Conservation (phyloP, 805 yeast genomes). For the Metahyphopichia silvanorum region DNA sequence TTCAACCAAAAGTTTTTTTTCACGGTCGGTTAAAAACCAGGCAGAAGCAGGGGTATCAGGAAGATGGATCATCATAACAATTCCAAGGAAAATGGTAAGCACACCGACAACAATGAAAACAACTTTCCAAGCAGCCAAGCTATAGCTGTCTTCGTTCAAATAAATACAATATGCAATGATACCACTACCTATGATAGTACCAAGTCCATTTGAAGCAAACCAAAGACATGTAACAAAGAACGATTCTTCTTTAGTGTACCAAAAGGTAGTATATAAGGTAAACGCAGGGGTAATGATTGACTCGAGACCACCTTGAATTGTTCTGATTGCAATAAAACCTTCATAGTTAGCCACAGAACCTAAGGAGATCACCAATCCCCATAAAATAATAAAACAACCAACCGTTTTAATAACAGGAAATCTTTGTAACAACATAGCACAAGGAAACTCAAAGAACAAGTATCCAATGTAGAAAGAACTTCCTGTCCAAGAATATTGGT, state of each 20-base stretch:
- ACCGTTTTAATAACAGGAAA: conserved; percentile 55
- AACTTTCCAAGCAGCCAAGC: conserved; percentile 36
- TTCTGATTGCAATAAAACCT: conserved; percentile 36
- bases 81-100: conserved; percentile 31
- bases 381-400: conserved; percentile 46
- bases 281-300: conserved; percentile 39
- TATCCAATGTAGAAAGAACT: conserved; percentile 54
- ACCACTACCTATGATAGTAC: conserved; percentile 19
- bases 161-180: conserved; percentile 18
- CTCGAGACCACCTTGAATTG: conserved; percentile 38
- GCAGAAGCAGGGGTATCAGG: conserved; percentile 35
- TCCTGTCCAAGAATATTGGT: conserved; percentile 32
- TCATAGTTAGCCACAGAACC: conserved; percentile 49
- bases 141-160: conserved; percentile 6
- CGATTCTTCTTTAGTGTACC: conserved; percentile 32
- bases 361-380: conserved; percentile 61
- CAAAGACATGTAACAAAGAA: conserved; percentile 33
- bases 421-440: conserved; percentile 45
- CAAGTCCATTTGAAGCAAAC: conserved; percentile 36
- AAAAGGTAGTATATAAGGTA: conserved; percentile 28
- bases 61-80: conserved; percentile 23
- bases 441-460: conserved; percentile 52
- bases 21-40: conserved; percentile 41
- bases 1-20: conserved; percentile 39
- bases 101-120: conserved; percentile 42